phyloP scores from a whole-genome alignment of 345 rosid genomes.

The Dipteronia dyeriana region DNA sequence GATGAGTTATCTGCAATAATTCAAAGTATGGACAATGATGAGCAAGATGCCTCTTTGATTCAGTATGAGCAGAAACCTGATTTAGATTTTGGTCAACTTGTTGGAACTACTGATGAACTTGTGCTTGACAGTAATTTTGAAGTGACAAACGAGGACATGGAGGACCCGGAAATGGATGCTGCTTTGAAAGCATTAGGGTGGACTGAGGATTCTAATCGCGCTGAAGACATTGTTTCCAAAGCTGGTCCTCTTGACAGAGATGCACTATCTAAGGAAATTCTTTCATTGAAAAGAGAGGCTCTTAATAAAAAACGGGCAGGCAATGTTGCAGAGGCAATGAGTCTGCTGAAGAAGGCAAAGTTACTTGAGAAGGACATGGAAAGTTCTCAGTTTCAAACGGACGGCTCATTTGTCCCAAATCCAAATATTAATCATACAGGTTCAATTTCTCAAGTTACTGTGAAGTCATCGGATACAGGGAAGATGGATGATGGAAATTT shows the following conservation, averaged over 20 bases:
- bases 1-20: conserved; percentile 85
- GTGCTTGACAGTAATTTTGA: conserved; percentile 57
- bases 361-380: conserved; percentile 64
- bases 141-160: conserved; percentile 84
- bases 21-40: conserved; percentile 53
- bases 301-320: conserved; percentile 62
- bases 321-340: conserved; percentile 66
- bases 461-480: conserved; percentile 17
- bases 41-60: conserved; percentile 49
- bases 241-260: conserved; percentile 41
- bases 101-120: conserved; percentile 51
- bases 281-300: conserved; percentile 63
- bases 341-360: conserved; percentile 71
- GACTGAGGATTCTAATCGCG: conserved; percentile 57
- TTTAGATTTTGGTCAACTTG: conserved; percentile 48
- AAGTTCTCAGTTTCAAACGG: conserved; percentile 26
- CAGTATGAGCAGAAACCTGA: conserved; percentile 38
- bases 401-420: conserved; percentile 1
- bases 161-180: conserved; percentile 79
- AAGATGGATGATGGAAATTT: conserved; percentile 19
- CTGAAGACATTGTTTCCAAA: conserved; percentile 26
- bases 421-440: conserved; percentile 2
- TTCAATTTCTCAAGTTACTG: conserved; percentile 30
- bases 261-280: conserved; percentile 48
- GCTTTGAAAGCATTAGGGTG: conserved; percentile 76